phyloP scores from a whole-genome alignment of 2,329 filamentous ascomycete species.

The Trichocomaceae sp. region DNA sequence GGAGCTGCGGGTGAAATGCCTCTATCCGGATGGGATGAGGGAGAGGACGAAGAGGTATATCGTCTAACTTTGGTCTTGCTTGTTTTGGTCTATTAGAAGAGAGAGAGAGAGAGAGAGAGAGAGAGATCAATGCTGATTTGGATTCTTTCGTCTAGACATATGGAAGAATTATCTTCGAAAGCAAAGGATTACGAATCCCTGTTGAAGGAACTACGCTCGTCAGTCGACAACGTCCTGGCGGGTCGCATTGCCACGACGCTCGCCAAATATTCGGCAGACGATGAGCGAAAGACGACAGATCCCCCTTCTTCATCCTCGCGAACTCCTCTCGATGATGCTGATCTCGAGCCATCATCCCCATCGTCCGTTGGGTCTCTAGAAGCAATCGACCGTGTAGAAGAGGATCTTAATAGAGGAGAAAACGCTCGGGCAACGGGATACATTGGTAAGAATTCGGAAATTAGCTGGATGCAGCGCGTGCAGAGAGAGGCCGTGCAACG shows the following conservation, averaged over 20 bases:
- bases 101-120: too few relatives aligned
- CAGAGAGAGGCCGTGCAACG: slow-evolving; percentile 33
- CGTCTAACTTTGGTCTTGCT: background rate
- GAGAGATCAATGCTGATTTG: background rate
- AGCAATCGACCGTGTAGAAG: slow-evolving; percentile 40
- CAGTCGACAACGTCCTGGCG: slow-evolving; percentile 28
- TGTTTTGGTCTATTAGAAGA: background rate
- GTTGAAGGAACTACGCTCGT: slow-evolving; percentile 28
- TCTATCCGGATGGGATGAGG: slow-evolving; percentile 36
- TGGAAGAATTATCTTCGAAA: slow-evolving; percentile 29
- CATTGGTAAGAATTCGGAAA: slow-evolving; percentile 42
- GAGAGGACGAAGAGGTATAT: slow-evolving; percentile 32
- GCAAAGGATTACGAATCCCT: slow-evolving; percentile 34
- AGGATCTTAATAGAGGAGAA: slow-evolving; percentile 37
- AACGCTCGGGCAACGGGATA: slow-evolving; percentile 35
- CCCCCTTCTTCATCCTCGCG: slow-evolving; percentile 24
- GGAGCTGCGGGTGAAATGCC: slow-evolving; percentile 32
- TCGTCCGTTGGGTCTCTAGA: slow-evolving; percentile 39
- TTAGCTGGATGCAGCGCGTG: slow-evolving; percentile 41
- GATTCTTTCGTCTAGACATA: slow-evolving; percentile 20
- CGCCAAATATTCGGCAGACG: slow-evolving; percentile 28
- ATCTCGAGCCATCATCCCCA: slow-evolving; percentile 22
- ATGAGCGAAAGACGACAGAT: slow-evolving; percentile 18
- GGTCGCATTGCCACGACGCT: slow-evolving; percentile 31
- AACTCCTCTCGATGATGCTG: slow-evolving; percentile 24